Conservation (phyloP, 306 rosid species). For the Medicago ruthenica region DNA sequence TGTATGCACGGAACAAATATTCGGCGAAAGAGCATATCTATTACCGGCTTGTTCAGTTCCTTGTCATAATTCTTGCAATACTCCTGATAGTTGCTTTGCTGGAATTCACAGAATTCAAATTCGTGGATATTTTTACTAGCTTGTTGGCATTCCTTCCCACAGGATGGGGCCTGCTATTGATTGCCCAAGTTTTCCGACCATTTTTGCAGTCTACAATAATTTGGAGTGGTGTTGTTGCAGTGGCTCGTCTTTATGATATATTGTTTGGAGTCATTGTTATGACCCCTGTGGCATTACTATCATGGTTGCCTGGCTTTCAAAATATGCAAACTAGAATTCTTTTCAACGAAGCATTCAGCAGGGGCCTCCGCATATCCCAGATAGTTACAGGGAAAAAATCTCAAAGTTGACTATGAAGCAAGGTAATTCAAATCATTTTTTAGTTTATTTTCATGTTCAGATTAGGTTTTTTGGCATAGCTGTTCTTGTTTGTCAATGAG, state of each 20-base stretch:
- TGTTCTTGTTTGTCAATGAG: conserved; percentile 23
- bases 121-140: conserved; percentile 54
- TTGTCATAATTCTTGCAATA: conserved; percentile 49
- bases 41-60: conserved; percentile 61
- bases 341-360: conserved; percentile 62
- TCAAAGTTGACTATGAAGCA: conserved; percentile 50
- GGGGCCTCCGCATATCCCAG: conserved; percentile 62
- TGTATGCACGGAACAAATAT: conserved; percentile 53
- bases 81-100: conserved; percentile 52
- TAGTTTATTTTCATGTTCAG: conserved; percentile 16
- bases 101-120: conserved; percentile 50
- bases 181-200: conserved; percentile 57
- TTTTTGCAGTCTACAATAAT: conserved; percentile 48
- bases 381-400: conserved; percentile 65
- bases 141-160: conserved; percentile 61
- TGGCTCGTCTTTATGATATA: conserved; percentile 58
- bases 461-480: conserved; percentile 8
- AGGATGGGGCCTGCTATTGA: conserved; percentile 58
- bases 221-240: conserved; percentile 57
- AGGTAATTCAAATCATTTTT: conserved; percentile 56
- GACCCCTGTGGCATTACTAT: conserved; percentile 56
- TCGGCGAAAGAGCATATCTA: conserved; percentile 55
- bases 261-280: conserved; percentile 53
- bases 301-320: conserved; percentile 63
- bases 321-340: conserved; percentile 61